A percentile compares a stretch with the other conserved stretches of the same genome.
Conservation (phyloP, 1,284 basidiomycete species). For the Spongiforma sp. region DNA sequence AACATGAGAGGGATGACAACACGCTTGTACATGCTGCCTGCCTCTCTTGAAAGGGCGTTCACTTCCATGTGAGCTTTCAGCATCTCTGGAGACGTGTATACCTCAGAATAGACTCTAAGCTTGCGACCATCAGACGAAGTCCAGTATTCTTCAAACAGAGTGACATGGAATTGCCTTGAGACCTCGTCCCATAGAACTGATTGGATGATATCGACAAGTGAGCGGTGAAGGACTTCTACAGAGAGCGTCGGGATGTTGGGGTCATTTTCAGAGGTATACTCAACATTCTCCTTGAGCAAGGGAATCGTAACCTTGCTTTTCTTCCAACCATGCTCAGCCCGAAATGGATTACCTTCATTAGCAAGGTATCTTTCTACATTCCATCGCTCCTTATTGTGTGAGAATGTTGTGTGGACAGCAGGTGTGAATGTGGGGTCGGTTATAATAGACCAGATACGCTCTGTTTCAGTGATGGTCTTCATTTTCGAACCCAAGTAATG, state of each 20-base stretch:
- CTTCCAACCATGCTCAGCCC: not conserved
- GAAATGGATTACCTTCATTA: not conserved
- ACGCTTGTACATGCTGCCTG: slow-evolving; percentile 13
- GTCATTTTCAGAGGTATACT: not conserved
- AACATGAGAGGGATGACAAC: slow-evolving; percentile 34
- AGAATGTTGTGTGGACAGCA: not conserved
- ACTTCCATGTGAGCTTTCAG: not conserved
- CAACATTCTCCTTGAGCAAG: not conserved
- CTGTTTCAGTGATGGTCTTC: not conserved
- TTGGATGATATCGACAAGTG: not conserved
- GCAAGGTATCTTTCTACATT: not conserved
- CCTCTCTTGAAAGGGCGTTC: not conserved
- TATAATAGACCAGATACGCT: not conserved
- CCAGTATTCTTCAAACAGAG: not conserved
- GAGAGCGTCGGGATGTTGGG: not conserved
- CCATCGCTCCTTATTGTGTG: not conserved
- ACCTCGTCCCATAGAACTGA: not conserved
- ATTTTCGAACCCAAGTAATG: not conserved
- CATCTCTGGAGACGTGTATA: not conserved
- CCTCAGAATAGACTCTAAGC: not conserved
- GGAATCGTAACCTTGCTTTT: not conserved
- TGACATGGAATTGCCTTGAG: not conserved
- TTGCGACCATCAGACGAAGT: not conserved
- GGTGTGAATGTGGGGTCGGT: not conserved
- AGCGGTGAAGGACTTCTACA: not conserved